A percentile compares a stretch with the other conserved stretches of the same genome.
These are phyloP conservation scores for Colletotrichum incanum DNA, from an alignment of 2,329 filamentous ascomycete species.

Conservation along the genomic window DNA sequence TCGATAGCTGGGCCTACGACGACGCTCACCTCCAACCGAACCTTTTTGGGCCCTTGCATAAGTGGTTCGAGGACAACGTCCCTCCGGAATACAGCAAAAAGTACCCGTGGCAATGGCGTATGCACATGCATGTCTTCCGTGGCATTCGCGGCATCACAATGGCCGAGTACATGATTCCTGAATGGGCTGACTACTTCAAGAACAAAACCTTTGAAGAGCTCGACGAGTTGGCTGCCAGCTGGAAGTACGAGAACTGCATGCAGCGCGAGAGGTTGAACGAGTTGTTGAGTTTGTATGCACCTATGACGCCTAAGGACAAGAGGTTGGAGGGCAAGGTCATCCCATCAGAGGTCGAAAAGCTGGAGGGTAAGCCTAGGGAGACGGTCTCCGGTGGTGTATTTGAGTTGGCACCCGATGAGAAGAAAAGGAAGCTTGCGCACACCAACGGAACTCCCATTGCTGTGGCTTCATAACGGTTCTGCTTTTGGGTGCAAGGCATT, in stretches of 20 bases:
- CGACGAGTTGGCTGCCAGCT: conserved; percentile 63
- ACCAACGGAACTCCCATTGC: conserved; percentile 10
- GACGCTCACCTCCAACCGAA: conserved; percentile 52
- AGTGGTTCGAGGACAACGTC: conserved; percentile 47
- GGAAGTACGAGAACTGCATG: conserved; percentile 66
- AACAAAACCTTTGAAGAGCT: conserved; percentile 59
- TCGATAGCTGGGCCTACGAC: conserved; percentile 68
- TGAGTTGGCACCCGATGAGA: conserved; percentile 49
- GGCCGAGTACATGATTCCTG: conserved; percentile 60
- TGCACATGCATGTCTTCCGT: conserved; percentile 48
- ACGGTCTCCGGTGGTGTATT: conserved; percentile 50
- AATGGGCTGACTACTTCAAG: conserved; percentile 63
- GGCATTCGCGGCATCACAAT: conserved; percentile 50
- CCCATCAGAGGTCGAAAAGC: conserved; percentile 31
- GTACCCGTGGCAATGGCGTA: conserved; percentile 48
- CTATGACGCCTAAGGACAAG: conserved; percentile 47
- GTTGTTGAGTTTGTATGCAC: conserved; percentile 43
- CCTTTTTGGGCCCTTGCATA: conserved; percentile 45
- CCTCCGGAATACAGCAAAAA: conserved; percentile 45
- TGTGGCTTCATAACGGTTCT: conserved; percentile 1
- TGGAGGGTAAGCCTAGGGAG: conserved; percentile 31
- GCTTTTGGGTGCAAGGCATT: background rate
- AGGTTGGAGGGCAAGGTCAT: conserved; percentile 50
- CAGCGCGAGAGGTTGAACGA: conserved; percentile 64
- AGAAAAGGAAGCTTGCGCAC: conserved; percentile 41